These are phyloP conservation scores for Niveomyces coronatus DNA, from an alignment of 2,329 filamentous ascomycete species.

Conservation along the genomic window DNA sequence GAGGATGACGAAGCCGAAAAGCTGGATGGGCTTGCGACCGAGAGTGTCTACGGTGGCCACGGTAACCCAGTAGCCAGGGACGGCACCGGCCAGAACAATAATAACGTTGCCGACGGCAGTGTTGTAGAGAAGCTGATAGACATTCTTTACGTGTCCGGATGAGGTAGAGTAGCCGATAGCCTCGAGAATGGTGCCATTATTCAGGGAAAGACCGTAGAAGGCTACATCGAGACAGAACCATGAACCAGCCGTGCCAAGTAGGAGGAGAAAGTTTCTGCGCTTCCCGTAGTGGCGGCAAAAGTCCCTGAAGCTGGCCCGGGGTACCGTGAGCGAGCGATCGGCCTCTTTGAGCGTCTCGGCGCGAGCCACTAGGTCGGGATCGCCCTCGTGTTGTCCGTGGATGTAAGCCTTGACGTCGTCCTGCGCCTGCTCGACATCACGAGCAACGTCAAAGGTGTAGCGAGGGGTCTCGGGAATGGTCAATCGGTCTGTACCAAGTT, in stretches of 20 bases:
- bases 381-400: constrained; percentile 48
- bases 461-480: constrained; percentile 83
- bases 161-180: constrained; percentile 61
- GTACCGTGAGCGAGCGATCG: constrained; percentile 45
- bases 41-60: constrained; percentile 64
- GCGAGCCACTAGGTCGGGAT: constrained; percentile 58
- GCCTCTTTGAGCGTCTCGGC: constrained; percentile 45
- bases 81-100: constrained; percentile 66
- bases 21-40: constrained; percentile 68
- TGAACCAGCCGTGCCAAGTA: constrained; percentile 70
- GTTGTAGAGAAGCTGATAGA: constrained; percentile 63
- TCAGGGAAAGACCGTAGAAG: constrained; percentile 61
- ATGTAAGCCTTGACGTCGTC: constrained; percentile 70
- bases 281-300: constrained; percentile 61
- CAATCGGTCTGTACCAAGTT: constrained; percentile 37
- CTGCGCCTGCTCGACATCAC: constrained; percentile 63
- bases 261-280: constrained; percentile 60
- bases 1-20: constrained; percentile 50
- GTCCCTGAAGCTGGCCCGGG: constrained; percentile 62
- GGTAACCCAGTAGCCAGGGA: constrained; percentile 75
- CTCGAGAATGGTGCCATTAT: constrained; percentile 61
- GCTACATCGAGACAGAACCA: constrained; percentile 66
- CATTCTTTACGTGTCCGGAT: constrained; percentile 32
- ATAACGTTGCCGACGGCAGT: constrained; percentile 72
- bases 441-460: constrained; percentile 75